phyloP scores from a whole-genome alignment of 306 rosid species.

The Begonia loranthoides region DNA sequence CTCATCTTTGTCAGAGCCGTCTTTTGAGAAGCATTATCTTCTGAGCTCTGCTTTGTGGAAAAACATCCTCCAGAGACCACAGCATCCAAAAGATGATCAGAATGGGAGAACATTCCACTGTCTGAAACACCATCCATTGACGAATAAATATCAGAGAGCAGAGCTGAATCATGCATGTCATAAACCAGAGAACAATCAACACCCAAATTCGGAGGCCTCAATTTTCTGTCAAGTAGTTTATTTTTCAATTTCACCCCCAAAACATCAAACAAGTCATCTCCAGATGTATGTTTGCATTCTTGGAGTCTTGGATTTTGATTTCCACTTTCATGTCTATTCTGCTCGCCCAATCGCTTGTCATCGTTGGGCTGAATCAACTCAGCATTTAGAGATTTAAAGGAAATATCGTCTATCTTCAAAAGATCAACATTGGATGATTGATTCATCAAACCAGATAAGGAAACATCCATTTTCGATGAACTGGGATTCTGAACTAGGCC shows the following conservation, averaged over 20 bases:
- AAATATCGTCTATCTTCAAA: background rate
- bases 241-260: conserved; percentile 63
- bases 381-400: background rate
- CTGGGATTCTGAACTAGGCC: conserved; percentile 18
- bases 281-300: conserved; percentile 11
- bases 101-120: background rate
- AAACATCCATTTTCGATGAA: background rate
- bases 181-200: too few species aligned
- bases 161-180: conserved; percentile 1
- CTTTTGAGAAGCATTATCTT: conserved; percentile 57
- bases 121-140: too few species aligned
- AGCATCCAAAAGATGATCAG: conserved; percentile 89
- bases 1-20: conserved; percentile 60
- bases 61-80: conserved; percentile 55
- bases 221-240: conserved; percentile 30
- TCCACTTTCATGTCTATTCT: background rate
- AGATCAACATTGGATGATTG: background rate
- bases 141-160: background rate
- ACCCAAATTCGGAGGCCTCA: too few species aligned
- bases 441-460: too few species aligned
- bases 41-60: conserved; percentile 40
- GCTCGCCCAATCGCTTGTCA: background rate
- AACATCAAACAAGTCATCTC: conserved; percentile 76
- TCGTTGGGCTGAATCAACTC: background rate
- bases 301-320: background rate